These are phyloP conservation scores for Anthracocystis panici-leucophaei DNA, from an alignment of 1,284 basidiomycete species.

Conservation along the genomic window DNA sequence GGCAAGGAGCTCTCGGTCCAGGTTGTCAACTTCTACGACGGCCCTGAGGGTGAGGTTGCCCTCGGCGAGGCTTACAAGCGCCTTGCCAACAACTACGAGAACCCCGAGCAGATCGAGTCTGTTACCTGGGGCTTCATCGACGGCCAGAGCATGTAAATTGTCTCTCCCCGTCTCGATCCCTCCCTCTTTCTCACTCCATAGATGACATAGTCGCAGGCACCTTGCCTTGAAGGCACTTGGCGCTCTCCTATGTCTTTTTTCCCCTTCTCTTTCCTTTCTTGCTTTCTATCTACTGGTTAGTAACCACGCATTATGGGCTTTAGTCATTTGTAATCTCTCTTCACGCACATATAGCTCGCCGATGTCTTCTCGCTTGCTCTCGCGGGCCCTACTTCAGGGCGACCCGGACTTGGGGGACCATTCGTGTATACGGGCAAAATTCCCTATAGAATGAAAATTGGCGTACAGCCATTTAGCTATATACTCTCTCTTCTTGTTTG, in stretches of 20 bases:
- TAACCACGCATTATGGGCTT: constrained; percentile 43
- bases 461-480: constrained; percentile 16
- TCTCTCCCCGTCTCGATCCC: background rate
- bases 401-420: constrained; percentile 32
- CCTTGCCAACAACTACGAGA: constrained; percentile 45
- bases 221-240: constrained; percentile 10
- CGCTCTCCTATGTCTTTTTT: constrained; percentile 16
- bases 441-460: constrained; percentile 20
- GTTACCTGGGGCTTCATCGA: constrained; percentile 60
- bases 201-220: constrained; percentile 29
- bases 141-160: constrained; percentile 51
- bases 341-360: constrained; percentile 41
- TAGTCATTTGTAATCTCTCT: constrained; percentile 24
- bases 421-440: constrained; percentile 49
- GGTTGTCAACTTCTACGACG: constrained; percentile 47
- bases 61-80: constrained; percentile 50
- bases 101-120: constrained; percentile 48
- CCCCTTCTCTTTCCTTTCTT: constrained; percentile 11
- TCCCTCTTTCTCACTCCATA: background rate
- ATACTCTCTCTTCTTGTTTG: background rate
- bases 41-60: constrained; percentile 44
- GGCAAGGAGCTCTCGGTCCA: constrained; percentile 56
- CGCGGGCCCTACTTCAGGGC: constrained; percentile 25
- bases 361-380: constrained; percentile 41
- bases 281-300: constrained; percentile 17